These are phyloP conservation scores for Lipomyces anomalus DNA, from an alignment of 805 yeast species.

Conservation along the genomic window DNA sequence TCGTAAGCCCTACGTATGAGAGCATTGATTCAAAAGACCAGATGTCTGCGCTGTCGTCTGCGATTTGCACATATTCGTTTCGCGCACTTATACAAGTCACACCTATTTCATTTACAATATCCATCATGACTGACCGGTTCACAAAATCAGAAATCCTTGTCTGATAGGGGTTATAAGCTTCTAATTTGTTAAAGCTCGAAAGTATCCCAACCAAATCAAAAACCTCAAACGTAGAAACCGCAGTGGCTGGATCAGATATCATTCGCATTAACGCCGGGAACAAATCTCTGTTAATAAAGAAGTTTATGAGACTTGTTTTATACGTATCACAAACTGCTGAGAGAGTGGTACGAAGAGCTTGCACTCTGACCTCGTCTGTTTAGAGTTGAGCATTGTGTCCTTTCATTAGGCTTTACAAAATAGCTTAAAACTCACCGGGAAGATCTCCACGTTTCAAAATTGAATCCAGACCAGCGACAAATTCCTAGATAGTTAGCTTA, in stretches of 20 bases:
- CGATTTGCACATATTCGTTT: constrained; percentile 11
- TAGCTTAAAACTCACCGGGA: no score
- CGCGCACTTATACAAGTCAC: constrained; percentile 4
- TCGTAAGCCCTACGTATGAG: constrained; percentile 14
- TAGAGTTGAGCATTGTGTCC: not conserved
- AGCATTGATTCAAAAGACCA: constrained; percentile 17
- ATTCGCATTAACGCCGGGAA: constrained; percentile 35
- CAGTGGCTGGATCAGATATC: constrained; percentile 28
- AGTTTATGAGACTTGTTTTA: constrained; percentile 33
- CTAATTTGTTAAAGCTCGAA: constrained; percentile 35
- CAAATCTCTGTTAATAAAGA: constrained; percentile 35
- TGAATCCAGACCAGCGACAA: constrained; percentile 28
- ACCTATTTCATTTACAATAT: constrained; percentile 24
- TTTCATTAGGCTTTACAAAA: no score
- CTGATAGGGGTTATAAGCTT: constrained; percentile 35
- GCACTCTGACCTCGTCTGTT: constrained; percentile 18
- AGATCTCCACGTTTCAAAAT: constrained; percentile 25
- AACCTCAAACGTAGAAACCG: constrained; percentile 32
- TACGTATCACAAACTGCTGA: constrained; percentile 31
- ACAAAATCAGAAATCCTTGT: constrained; percentile 37
- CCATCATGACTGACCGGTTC: constrained; percentile 34
- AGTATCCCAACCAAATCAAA: constrained; percentile 35
- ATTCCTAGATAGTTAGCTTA: constrained; percentile 25
- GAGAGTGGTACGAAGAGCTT: constrained; percentile 30
- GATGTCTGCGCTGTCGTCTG: constrained; percentile 13